Percentiles rank a stretch among this genome's conserved stretches.
Conservation (phyloP, 768 basidiomycete genomes). For the Tremella mesenterica region DNA sequence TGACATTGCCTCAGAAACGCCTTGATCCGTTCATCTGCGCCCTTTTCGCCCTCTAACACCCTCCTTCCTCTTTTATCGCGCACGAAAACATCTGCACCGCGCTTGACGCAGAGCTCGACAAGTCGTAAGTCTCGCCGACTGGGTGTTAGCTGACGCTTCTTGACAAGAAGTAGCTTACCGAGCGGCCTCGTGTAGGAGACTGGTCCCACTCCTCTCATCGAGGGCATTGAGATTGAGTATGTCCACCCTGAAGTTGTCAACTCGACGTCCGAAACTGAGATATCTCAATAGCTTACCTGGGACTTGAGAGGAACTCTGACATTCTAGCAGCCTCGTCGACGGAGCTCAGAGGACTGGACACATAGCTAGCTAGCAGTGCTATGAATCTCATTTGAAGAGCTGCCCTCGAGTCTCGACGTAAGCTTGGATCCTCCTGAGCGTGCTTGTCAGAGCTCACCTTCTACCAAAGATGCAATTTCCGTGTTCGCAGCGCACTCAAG, state of each 20-base stretch:
- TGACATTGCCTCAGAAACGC: slow-evolving; percentile 75
- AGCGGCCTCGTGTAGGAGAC: slow-evolving; percentile 80
- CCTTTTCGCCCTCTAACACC: slow-evolving; percentile 57
- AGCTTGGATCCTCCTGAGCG: slow-evolving; percentile 32
- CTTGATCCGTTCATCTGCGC: slow-evolving; percentile 65
- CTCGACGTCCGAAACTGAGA: slow-evolving; percentile 19
- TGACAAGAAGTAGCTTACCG: slow-evolving; percentile 10
- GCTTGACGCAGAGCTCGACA: slow-evolving; percentile 72
- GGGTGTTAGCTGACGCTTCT: neutral
- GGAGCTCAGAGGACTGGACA: slow-evolving; percentile 50
- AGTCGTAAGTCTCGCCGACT: slow-evolving; percentile 67
- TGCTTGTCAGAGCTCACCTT: slow-evolving; percentile 45
- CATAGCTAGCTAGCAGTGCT: slow-evolving; percentile 63
- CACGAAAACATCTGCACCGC: slow-evolving; percentile 82
- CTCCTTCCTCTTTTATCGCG: slow-evolving; percentile 64
- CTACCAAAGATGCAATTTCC: slow-evolving; percentile 59
- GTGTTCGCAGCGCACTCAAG: slow-evolving; percentile 64
- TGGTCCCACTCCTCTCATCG: slow-evolving; percentile 66
- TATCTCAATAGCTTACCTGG: slow-evolving; percentile 19
- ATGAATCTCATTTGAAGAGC: slow-evolving; percentile 55
- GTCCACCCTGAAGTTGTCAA: slow-evolving; percentile 60
- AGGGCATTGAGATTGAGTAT: slow-evolving; percentile 70
- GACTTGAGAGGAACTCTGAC: slow-evolving; percentile 27
- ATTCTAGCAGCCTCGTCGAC: slow-evolving; percentile 26
- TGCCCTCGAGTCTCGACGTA: slow-evolving; percentile 56